phyloP scores from a whole-genome alignment of 192 early-diverging fungal genomes.

The Rhizoclosmatium globosum region DNA sequence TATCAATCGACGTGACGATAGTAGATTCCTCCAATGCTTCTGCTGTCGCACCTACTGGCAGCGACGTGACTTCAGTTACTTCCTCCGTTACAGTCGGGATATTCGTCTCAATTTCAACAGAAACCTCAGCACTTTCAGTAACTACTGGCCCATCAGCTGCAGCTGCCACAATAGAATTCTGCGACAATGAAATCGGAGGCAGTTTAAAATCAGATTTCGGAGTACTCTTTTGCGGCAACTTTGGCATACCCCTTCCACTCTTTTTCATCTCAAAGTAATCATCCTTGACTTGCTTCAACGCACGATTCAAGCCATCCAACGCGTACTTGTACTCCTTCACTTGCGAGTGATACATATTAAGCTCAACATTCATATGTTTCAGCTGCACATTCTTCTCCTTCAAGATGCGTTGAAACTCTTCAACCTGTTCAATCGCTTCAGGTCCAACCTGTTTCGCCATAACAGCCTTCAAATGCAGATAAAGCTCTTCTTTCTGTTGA shows the following conservation, averaged over 20 bases:
- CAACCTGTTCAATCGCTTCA: constrained; percentile 67
- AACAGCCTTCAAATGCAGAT: constrained; percentile 65
- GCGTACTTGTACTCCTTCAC: constrained; percentile 60
- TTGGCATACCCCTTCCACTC: constrained; percentile 9
- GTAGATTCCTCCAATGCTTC: no score
- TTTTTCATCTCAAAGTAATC: constrained; percentile 40
- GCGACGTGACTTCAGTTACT: neutral
- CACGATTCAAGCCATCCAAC: constrained; percentile 49
- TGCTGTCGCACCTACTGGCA: no score
- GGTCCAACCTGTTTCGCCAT: constrained; percentile 65
- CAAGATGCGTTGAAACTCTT: constrained; percentile 57
- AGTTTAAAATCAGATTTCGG: neutral
- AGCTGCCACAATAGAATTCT: constrained; percentile 27
- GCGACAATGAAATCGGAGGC: constrained; percentile 13
- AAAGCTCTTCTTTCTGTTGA: constrained; percentile 60
- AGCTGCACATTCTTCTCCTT: constrained; percentile 67
- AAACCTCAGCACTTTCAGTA: neutral
- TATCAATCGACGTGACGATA: neutral
- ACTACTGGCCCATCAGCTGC: neutral
- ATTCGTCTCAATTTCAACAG: neutral
- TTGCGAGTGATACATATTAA: constrained; percentile 69
- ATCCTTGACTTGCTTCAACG: constrained; percentile 46
- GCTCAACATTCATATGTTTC: constrained; percentile 66
- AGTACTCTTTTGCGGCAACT: neutral
- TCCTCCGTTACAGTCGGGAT: neutral